phyloP scores from a whole-genome alignment of 371 early-diverging fungal species.

The Mortierella sp. region DNA sequence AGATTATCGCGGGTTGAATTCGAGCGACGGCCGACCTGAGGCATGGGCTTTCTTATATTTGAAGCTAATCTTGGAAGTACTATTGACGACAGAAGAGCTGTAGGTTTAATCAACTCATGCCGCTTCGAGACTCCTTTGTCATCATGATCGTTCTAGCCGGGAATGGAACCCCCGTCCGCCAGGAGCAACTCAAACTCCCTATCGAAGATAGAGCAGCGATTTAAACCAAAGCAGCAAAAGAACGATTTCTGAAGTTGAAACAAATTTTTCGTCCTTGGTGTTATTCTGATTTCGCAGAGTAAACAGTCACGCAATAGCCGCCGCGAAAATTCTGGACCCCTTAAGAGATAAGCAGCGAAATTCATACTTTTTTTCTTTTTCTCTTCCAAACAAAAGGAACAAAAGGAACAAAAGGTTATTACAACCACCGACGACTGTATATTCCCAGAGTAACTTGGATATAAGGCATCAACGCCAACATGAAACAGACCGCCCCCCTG shows the following conservation, averaged over 20 bases:
- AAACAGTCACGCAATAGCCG: background rate
- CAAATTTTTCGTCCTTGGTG: background rate
- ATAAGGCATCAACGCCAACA: too few relatives aligned
- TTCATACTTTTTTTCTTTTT: too few relatives aligned
- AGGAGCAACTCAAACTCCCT: background rate
- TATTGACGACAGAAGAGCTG: conserved; percentile 54
- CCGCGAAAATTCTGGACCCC: background rate
- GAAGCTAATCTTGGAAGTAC: conserved; percentile 47
- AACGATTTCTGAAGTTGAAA: background rate
- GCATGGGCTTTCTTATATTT: conserved; percentile 18
- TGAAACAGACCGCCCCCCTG: too few relatives aligned
- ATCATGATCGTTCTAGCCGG: conserved; percentile 4
- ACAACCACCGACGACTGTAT: too few relatives aligned
- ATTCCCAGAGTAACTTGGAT: too few relatives aligned
- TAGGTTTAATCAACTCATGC: conserved; percentile 43
- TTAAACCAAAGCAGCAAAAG: conserved; percentile 29
- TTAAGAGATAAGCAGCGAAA: too few relatives aligned
- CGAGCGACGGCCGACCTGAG: conserved; percentile 55
- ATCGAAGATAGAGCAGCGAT: conserved; percentile 8
- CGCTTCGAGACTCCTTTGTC: conserved; percentile 49
- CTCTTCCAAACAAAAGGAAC: too few relatives aligned
- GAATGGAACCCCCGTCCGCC: conserved; percentile 24
- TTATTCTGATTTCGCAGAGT: background rate
- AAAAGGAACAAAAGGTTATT: too few relatives aligned
- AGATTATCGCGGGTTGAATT: conserved; percentile 46